Evolutionary conservation across 108 stramenopile species (phyloP).

Genomic region (Discostella stelligeroides): DNA sequence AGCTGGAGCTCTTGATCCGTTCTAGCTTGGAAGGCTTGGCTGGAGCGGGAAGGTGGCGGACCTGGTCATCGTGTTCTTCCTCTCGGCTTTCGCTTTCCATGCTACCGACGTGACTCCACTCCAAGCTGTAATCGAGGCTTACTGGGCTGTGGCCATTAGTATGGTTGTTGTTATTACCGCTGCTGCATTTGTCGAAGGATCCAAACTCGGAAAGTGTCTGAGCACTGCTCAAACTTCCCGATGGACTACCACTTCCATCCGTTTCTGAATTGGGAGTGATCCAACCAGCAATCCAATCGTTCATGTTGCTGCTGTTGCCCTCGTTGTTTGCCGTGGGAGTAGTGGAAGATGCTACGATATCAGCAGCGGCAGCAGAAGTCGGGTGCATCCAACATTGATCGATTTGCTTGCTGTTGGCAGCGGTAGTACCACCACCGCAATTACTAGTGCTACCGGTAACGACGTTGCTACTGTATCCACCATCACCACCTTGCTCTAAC

Average conservation of each 20-base stretch:
- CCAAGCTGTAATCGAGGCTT: conserved; percentile 1
- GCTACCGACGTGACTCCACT: conserved; percentile 6
- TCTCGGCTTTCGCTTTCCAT: background rate
- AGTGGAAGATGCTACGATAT: no score
- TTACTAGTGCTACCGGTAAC: background rate
- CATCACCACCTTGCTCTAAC: conserved; percentile 9
- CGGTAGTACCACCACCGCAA: background rate
- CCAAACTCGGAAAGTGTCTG: background rate
- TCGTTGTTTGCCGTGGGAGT: background rate
- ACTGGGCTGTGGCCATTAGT: no score
- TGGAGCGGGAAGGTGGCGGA: conserved; percentile 14
- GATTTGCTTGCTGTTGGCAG: conserved; percentile 11
- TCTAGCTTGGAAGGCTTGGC: conserved; percentile 22
- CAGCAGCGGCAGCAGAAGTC: conserved; percentile 4
- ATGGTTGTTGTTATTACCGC: no score
- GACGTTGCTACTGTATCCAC: background rate
- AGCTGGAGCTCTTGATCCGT: conserved; percentile 31
- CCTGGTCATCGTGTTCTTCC: conserved; percentile 35
- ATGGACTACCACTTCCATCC: background rate
- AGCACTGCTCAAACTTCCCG: background rate
- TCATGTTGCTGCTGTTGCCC: background rate
- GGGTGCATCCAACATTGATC: conserved; percentile 25
- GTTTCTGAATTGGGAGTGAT: conserved; percentile 15
- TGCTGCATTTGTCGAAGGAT: no score
- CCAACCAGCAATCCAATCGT: conserved; percentile 15